These are phyloP conservation scores for Ogataea paradorogensis DNA, from an alignment of 805 yeast species.

Conservation along the genomic window DNA sequence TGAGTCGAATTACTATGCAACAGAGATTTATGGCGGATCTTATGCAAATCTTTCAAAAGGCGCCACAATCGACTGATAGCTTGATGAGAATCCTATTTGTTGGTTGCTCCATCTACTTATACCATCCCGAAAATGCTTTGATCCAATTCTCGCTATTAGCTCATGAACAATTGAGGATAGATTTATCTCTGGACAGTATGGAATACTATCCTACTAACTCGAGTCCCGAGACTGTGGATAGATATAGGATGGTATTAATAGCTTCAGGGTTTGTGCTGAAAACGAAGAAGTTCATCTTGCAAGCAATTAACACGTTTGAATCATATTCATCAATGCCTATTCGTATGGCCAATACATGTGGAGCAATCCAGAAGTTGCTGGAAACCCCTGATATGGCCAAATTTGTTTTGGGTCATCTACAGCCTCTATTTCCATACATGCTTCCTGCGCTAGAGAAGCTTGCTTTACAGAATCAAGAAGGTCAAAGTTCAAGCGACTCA, in stretches of 20 bases:
- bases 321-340: slow-evolving; percentile 14
- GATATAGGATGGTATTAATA: slow-evolving; percentile 24
- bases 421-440: slow-evolving; percentile 23
- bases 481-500: slow-evolving; percentile 4
- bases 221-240: slow-evolving; percentile 19
- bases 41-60: slow-evolving; percentile 19
- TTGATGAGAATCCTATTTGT: slow-evolving; percentile 32
- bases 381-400: slow-evolving; percentile 22
- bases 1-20: slow-evolving; percentile 20
- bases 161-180: slow-evolving; percentile 24
- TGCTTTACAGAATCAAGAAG: slow-evolving; percentile 1
- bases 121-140: slow-evolving; percentile 27
- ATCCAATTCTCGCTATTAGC: slow-evolving; percentile 28
- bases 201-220: slow-evolving; percentile 21
- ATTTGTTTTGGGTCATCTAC: slow-evolving; percentile 16
- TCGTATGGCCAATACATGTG: slow-evolving; percentile 21
- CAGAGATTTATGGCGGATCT: slow-evolving; percentile 29
- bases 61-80: slow-evolving; percentile 30
- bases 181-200: slow-evolving; percentile 31
- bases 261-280: slow-evolving; percentile 27
- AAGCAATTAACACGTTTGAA: slow-evolving; percentile 16
- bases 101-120: slow-evolving; percentile 30
- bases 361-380: slow-evolving; percentile 25
- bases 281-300: slow-evolving; percentile 15
- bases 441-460: slow-evolving; percentile 17